Conservation (phyloP, 768 basidiomycete genomes). For the Boletus fagicola region DNA sequence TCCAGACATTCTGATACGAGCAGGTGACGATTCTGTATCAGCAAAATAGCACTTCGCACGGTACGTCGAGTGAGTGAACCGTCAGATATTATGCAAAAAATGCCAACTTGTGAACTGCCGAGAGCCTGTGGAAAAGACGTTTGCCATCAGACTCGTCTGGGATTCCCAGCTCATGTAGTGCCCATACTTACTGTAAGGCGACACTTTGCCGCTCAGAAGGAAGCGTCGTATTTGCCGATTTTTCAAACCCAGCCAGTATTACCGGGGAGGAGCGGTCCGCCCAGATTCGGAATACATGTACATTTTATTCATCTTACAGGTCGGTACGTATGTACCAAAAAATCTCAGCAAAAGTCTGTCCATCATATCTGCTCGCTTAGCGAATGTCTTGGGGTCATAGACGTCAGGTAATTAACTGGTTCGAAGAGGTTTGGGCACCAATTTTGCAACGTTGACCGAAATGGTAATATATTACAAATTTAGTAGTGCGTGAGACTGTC, state of each 20-base stretch:
- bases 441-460: neutral
- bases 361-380: neutral
- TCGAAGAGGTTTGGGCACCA: no score
- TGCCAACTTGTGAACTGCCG: neutral
- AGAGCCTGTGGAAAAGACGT: neutral
- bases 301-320: neutral
- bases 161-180: neutral
- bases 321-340: neutral
- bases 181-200: neutral
- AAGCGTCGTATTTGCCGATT: neutral
- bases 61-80: neutral
- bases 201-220: neutral
- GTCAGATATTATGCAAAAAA: neutral
- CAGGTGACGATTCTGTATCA: no score
- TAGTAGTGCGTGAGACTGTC: neutral
- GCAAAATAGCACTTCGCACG: neutral
- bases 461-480: no score
- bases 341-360: neutral
- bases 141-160: neutral
- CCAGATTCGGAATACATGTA: neutral
- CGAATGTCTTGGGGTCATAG: neutral
- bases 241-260: neutral
- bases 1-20: constrained; percentile 16
- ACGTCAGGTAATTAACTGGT: neutral
- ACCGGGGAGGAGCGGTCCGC: neutral